Conservation (phyloP, 768 basidiomycete species). For the Postia placenta region DNA sequence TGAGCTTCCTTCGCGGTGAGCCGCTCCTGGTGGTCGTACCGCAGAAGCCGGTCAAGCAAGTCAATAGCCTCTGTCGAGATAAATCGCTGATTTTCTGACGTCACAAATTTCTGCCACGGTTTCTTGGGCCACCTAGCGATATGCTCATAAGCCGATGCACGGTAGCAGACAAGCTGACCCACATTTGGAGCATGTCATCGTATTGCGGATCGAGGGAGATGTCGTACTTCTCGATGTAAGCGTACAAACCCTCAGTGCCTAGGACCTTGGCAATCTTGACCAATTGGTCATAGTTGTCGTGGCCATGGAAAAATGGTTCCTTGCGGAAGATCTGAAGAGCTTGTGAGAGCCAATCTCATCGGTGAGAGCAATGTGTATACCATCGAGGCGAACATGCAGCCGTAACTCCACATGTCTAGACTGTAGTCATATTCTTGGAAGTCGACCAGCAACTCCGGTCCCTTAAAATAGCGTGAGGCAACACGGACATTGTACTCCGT, state of each 20-base stretch:
- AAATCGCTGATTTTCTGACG: slow-evolving; percentile 91
- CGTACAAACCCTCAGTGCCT: slow-evolving; percentile 91
- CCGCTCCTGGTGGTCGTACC: slow-evolving; percentile 96
- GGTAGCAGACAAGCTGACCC: slow-evolving; percentile 15
- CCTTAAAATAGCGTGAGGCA: slow-evolving; percentile 96
- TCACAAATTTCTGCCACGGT: slow-evolving; percentile 93
- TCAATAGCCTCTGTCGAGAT: slow-evolving; percentile 97
- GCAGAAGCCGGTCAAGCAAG: slow-evolving; percentile 89
- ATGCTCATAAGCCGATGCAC: slow-evolving; percentile 2
- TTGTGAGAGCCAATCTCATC: background rate
- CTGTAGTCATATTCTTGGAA: slow-evolving; percentile 99
- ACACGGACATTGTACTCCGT: slow-evolving; percentile 98
- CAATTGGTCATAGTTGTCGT: slow-evolving; percentile 97
- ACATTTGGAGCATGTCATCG: slow-evolving; percentile 89
- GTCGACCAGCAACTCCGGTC: slow-evolving; percentile 92
- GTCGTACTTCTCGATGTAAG: slow-evolving; percentile 91
- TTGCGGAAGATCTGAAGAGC: slow-evolving; percentile 87
- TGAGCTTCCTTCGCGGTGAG: slow-evolving; percentile 93
- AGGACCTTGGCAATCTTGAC: slow-evolving; percentile 98
- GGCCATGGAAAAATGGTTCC: slow-evolving; percentile 98
- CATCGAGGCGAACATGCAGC: slow-evolving; percentile 99
- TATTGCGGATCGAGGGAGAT: slow-evolving; percentile 95
- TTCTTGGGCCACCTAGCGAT: slow-evolving; percentile 77
- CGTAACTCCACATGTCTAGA: slow-evolving; percentile 98
- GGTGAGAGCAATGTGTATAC: slow-evolving; percentile 36